Evolutionary conservation across 2,329 filamentous ascomycete genomes (phyloP).

Genomic region (Colletotrichum navitas): DNA sequence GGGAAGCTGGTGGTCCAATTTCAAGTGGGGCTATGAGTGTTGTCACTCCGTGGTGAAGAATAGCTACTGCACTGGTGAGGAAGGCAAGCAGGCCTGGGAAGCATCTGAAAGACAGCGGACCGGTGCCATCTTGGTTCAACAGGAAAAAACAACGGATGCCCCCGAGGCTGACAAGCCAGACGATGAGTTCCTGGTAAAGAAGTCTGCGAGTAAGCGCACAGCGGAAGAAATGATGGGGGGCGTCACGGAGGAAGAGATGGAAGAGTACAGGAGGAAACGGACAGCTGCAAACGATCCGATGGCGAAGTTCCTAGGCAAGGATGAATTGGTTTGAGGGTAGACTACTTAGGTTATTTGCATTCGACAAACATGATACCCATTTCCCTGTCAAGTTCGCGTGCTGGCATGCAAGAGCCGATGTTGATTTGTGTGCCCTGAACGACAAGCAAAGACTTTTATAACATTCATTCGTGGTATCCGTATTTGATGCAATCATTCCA

Average conservation of each 20-base stretch:
- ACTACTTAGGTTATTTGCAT: constrained; percentile 47
- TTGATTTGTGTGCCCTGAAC: constrained; percentile 15
- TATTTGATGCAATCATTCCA: constrained; percentile 53
- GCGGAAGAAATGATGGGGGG: constrained; percentile 83
- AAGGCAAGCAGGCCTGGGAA: constrained; percentile 84
- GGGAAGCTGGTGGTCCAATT: constrained; percentile 98
- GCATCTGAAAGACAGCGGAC: constrained; percentile 75
- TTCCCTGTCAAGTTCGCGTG: constrained; percentile 25
- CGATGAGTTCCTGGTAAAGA: constrained; percentile 48
- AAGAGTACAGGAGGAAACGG: constrained; percentile 84
- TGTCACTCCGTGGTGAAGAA: constrained; percentile 96
- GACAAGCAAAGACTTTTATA: constrained; percentile 35
- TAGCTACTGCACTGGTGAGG: constrained; percentile 95
- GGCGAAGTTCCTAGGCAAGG: constrained; percentile 82
- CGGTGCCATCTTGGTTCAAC: constrained; percentile 57
- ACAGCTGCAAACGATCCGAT: constrained; percentile 85
- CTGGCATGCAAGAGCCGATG: constrained; percentile 23
- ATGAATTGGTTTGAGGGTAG: constrained; percentile 66
- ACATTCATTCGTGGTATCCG: constrained; percentile 43
- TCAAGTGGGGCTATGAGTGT: constrained; percentile 95
- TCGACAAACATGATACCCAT: constrained; percentile 42
- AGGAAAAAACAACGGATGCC: constrained; percentile 43
- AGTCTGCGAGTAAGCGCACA: constrained; percentile 74
- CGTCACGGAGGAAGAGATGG: constrained; percentile 86
- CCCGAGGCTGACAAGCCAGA: constrained; percentile 50